Conservation (phyloP, 179 eudicot species). For the Heliamphora ciliata region DNA sequence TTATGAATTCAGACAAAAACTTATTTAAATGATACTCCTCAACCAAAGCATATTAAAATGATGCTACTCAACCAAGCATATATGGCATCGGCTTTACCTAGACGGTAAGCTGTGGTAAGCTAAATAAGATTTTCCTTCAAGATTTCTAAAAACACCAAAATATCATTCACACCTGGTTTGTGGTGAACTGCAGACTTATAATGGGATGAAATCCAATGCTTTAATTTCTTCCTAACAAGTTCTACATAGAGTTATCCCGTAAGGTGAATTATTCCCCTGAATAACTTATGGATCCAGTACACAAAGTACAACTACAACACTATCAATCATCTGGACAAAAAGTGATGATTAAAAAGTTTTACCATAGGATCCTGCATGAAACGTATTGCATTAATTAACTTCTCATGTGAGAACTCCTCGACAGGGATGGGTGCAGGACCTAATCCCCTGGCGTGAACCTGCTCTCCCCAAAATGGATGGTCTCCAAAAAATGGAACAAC, state of each 20-base stretch:
- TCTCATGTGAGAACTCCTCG: conserved; percentile 60
- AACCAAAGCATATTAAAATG: too few species aligned
- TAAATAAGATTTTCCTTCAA: too few species aligned
- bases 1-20: too few species aligned
- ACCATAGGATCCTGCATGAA: conserved; percentile 73
- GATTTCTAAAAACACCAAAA: not conserved
- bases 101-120: too few species aligned
- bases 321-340: not conserved
- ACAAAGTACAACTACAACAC: not conserved
- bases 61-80: too few species aligned
- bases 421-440: conserved; percentile 76
- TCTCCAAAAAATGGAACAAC: conserved; percentile 88
- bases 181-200: too few species aligned
- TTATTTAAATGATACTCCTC: too few species aligned
- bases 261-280: not conserved
- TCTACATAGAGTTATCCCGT: too few species aligned
- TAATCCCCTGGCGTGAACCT: conserved; percentile 66
- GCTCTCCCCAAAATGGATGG: conserved; percentile 89
- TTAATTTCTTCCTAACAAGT: too few species aligned
- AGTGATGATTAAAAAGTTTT: not conserved
- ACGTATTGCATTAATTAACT: conserved; percentile 53
- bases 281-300: not conserved
- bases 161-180: not conserved
- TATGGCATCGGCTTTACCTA: too few species aligned
- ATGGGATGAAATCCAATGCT: too few species aligned